These are phyloP conservation scores for Arthrobotrys conoides DNA, from an alignment of 2,329 filamentous ascomycete species.

Conservation along the genomic window DNA sequence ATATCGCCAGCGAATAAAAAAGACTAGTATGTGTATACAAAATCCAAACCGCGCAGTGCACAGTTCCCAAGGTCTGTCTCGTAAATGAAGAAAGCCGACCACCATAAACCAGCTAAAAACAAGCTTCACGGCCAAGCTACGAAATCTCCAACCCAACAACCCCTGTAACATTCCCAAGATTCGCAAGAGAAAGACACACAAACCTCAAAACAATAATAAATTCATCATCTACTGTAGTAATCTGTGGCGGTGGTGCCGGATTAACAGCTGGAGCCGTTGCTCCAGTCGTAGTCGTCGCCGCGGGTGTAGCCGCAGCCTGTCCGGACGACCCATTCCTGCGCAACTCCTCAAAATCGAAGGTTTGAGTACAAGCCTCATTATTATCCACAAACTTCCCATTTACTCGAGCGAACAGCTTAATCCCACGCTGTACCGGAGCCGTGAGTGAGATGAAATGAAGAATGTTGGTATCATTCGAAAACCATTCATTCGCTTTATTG, in stretches of 20 bases:
- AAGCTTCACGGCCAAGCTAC: background rate
- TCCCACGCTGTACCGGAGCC: background rate
- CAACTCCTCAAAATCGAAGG: background rate
- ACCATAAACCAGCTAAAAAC: too few relatives aligned
- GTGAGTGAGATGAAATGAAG: background rate
- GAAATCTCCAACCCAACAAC: constrained; percentile 10
- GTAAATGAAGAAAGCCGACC: too few relatives aligned
- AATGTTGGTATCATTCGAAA: background rate
- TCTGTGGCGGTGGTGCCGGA: background rate
- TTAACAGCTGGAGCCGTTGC: background rate
- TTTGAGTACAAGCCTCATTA: background rate
- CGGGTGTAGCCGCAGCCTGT: background rate
- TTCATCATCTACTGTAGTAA: background rate
- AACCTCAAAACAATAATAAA: constrained; percentile 5
- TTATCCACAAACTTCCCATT: background rate
- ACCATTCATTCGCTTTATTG: background rate
- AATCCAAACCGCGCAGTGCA: too few relatives aligned
- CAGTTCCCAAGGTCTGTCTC: too few relatives aligned
- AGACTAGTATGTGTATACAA: too few relatives aligned
- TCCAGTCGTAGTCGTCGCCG: background rate
- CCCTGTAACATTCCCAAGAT: background rate
- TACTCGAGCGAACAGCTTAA: background rate
- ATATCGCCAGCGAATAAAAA: background rate
- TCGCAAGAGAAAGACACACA: background rate
- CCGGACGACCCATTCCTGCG: background rate